These are phyloP conservation scores for Jacaranda copaia DNA, from an alignment of 257 asterid species.

Conservation along the genomic window DNA sequence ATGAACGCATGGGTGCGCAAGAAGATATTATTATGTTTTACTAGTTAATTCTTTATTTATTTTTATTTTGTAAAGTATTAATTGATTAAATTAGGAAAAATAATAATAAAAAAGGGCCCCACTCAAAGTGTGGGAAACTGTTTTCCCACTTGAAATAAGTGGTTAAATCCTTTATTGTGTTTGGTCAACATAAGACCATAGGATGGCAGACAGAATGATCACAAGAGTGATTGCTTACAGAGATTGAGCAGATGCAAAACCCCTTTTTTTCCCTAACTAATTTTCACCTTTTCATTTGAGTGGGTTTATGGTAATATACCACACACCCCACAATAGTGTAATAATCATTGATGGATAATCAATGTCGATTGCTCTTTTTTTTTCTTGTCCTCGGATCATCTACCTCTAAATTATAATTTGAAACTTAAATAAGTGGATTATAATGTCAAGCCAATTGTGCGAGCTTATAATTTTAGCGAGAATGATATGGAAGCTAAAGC, in stretches of 20 bases:
- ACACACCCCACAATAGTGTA: slow-evolving; percentile 4
- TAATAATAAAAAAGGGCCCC: background rate
- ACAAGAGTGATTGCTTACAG: slow-evolving; percentile 41
- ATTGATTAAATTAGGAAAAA: background rate
- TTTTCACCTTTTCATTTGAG: background rate
- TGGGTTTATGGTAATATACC: slow-evolving; percentile 4
- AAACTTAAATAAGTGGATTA: background rate
- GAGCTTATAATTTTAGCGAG: too few relatives aligned
- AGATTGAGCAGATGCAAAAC: slow-evolving; percentile 14
- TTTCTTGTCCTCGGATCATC: background rate
- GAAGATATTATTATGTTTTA: too few relatives aligned
- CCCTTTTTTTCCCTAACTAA: background rate
- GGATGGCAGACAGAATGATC: slow-evolving; percentile 49
- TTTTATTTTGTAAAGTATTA: too few relatives aligned
- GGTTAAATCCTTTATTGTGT: slow-evolving; percentile 32
- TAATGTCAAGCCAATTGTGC: too few relatives aligned
- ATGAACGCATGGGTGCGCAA: too few relatives aligned
- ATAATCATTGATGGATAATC: slow-evolving; percentile 6
- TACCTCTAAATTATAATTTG: background rate
- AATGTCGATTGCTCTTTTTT: background rate
- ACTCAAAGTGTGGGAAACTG: slow-evolving; percentile 28
- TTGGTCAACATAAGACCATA: slow-evolving; percentile 47
- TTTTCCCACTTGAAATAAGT: slow-evolving; percentile 25
- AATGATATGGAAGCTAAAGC: too few relatives aligned
- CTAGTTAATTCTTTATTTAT: too few relatives aligned